Evolutionary conservation across 495 filamentous ascomycete species (phyloP).

Genomic region (Aspergillus biplanus): DNA sequence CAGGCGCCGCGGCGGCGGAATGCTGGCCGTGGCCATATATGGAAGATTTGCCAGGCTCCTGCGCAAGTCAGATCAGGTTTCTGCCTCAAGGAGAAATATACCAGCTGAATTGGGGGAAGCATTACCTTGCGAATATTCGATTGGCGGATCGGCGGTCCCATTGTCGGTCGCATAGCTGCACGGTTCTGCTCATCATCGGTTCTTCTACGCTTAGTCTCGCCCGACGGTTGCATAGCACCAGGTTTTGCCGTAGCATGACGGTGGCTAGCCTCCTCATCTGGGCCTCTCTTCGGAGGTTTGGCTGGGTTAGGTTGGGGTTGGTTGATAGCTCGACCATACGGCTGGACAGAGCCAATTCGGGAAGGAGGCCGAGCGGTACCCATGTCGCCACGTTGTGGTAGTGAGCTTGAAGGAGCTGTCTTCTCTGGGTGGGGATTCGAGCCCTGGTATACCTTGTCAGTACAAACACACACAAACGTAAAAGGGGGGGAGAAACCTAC

Average conservation of each 20-base stretch:
- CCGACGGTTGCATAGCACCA: slow-evolving; percentile 48
- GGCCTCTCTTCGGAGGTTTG: slow-evolving; percentile 66
- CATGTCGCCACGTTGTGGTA: slow-evolving; percentile 53
- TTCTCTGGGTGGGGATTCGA: slow-evolving; percentile 42
- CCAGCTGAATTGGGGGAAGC: neutral
- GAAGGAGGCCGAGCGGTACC: slow-evolving; percentile 55
- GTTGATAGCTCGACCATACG: slow-evolving; percentile 50
- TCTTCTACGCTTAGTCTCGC: slow-evolving; percentile 59
- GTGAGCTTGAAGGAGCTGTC: slow-evolving; percentile 34
- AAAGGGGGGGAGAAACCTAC: slow-evolving; percentile 30
- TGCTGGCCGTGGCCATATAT: slow-evolving; percentile 63
- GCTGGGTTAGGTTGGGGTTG: slow-evolving; percentile 62
- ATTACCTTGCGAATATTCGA: slow-evolving; percentile 62
- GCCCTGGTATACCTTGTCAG: neutral
- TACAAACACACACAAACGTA: neutral
- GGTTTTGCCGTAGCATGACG: slow-evolving; percentile 47
- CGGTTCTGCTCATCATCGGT: slow-evolving; percentile 61
- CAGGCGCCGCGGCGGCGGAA: slow-evolving; percentile 48
- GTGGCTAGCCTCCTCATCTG: slow-evolving; percentile 55
- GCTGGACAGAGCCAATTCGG: slow-evolving; percentile 56
- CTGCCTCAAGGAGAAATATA: neutral
- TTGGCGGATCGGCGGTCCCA: slow-evolving; percentile 81
- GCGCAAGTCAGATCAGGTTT: slow-evolving; percentile 29
- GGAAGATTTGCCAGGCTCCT: slow-evolving; percentile 65
- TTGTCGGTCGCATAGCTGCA: slow-evolving; percentile 57